Percentiles rank a stretch among this genome's conserved stretches.
Evolutionary conservation across 768 basidiomycete species (phyloP).

Genomic region (Galerina marginata): DNA sequence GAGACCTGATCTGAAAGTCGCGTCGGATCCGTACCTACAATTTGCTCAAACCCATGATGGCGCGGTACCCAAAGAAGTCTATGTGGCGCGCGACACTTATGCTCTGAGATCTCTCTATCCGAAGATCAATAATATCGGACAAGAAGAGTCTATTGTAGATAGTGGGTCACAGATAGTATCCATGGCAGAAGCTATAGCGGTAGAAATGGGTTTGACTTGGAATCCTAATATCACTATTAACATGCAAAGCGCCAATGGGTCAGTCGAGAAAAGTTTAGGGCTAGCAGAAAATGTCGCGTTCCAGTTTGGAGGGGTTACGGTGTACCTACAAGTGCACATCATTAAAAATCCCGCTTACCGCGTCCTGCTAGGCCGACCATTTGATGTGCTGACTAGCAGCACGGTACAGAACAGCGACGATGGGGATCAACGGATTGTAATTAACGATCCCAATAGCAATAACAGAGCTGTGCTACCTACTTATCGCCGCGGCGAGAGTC

Average conservation of each 20-base stretch:
- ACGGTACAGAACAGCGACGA: slow-evolving; percentile 18
- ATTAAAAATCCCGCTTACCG: slow-evolving; percentile 29
- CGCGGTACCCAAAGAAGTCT: not conserved
- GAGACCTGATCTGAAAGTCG: not conserved
- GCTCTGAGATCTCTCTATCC: not conserved
- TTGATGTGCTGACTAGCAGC: slow-evolving; percentile 31
- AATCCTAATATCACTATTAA: slow-evolving; percentile 25
- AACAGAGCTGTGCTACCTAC: slow-evolving; percentile 13
- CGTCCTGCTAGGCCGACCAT: slow-evolving; percentile 35
- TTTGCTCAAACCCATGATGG: not conserved
- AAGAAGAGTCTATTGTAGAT: slow-evolving; percentile 27
- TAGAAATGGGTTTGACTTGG: slow-evolving; percentile 13
- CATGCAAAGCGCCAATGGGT: slow-evolving; percentile 33
- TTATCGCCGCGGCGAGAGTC: slow-evolving; percentile 2
- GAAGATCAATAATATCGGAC: slow-evolving; percentile 15
- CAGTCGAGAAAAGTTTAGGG: slow-evolving; percentile 26
- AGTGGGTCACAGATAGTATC: slow-evolving; percentile 34
- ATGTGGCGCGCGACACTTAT: not conserved
- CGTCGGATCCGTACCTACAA: not conserved
- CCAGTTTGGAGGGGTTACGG: slow-evolving; percentile 18
- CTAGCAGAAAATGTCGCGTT: slow-evolving; percentile 34
- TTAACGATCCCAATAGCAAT: slow-evolving; percentile 31
- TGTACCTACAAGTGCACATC: slow-evolving; percentile 35
- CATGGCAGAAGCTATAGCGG: slow-evolving; percentile 21
- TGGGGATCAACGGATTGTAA: slow-evolving; percentile 26